These are phyloP conservation scores for Penicillium capsulatum DNA, from an alignment of 2,329 filamentous ascomycete genomes.

Conservation along the genomic window DNA sequence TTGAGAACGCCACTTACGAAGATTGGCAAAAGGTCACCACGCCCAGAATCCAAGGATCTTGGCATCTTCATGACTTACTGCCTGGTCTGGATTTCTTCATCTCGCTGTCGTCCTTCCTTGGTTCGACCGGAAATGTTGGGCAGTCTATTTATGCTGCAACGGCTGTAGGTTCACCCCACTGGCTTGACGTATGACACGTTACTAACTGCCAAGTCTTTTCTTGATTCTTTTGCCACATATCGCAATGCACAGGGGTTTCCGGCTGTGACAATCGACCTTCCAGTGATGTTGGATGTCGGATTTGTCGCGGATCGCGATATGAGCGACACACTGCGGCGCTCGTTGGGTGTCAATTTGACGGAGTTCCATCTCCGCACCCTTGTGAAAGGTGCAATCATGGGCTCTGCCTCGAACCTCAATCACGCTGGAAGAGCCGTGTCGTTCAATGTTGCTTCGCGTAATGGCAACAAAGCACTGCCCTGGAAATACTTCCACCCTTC, in stretches of 20 bases:
- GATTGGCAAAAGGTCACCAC: conserved; percentile 32
- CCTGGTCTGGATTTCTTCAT: conserved; percentile 38
- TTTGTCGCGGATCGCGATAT: conserved; percentile 19
- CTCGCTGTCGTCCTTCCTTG: conserved; percentile 34
- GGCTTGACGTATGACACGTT: no score
- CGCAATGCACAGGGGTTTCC: conserved; percentile 8
- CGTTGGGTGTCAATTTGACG: not conserved
- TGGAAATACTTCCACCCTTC: conserved; percentile 1
- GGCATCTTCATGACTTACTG: conserved; percentile 27
- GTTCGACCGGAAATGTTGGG: conserved; percentile 41
- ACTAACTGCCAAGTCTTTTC: conserved; percentile 24
- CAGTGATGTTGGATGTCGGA: conserved; percentile 25
- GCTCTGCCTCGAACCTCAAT: conserved; percentile 3
- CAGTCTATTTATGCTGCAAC: conserved; percentile 37
- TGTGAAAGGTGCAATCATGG: conserved; percentile 5
- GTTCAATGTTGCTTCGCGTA: not conserved
- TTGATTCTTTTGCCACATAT: conserved; percentile 27
- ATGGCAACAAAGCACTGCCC: not conserved
- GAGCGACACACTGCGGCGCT: not conserved
- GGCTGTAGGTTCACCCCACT: conserved; percentile 3
- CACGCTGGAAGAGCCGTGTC: not conserved
- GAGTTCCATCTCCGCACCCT: conserved; percentile 1
- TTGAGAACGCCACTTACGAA: conserved; percentile 38
- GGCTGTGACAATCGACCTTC: conserved; percentile 12
- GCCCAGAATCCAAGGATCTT: conserved; percentile 36